Conservation (phyloP, 257 asterid genomes). For the Solanum piurae region DNA sequence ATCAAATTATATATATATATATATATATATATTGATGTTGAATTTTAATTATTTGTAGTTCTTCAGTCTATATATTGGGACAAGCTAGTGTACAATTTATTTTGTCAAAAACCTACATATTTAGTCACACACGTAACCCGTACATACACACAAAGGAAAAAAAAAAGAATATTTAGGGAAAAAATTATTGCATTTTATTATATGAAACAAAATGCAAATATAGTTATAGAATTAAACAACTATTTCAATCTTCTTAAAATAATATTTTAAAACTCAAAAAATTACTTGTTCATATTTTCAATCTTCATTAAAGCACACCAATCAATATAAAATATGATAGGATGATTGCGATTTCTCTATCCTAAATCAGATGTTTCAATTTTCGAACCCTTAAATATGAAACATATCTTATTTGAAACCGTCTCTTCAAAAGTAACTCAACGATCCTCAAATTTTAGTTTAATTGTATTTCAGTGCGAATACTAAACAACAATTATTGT, state of each 20-base stretch:
- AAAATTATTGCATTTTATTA: not conserved
- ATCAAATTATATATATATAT: too few species aligned
- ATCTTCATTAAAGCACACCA: not conserved
- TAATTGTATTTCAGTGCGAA: too few species aligned
- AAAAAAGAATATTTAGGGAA: not conserved
- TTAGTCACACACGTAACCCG: not conserved
- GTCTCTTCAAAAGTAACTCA: not conserved
- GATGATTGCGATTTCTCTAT: accelerated
- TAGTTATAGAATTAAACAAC: not conserved
- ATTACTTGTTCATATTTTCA: not conserved
- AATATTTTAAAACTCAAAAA: not conserved
- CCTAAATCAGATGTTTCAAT: too few species aligned
- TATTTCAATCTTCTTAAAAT: not conserved
- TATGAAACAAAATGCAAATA: not conserved
- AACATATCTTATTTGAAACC: not conserved
- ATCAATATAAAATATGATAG: not conserved
- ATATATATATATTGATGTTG: not conserved
- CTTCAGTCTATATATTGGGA: not conserved
- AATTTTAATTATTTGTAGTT: not conserved
- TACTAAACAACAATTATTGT: not conserved
- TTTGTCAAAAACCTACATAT: not conserved
- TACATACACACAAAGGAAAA: not conserved
- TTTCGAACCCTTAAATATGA: not conserved
- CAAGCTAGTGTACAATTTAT: not conserved
- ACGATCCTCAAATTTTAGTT: not conserved